These are phyloP conservation scores for Skeletonema costatum DNA, from an alignment of 108 stramenopile species.

Conservation along the genomic window DNA sequence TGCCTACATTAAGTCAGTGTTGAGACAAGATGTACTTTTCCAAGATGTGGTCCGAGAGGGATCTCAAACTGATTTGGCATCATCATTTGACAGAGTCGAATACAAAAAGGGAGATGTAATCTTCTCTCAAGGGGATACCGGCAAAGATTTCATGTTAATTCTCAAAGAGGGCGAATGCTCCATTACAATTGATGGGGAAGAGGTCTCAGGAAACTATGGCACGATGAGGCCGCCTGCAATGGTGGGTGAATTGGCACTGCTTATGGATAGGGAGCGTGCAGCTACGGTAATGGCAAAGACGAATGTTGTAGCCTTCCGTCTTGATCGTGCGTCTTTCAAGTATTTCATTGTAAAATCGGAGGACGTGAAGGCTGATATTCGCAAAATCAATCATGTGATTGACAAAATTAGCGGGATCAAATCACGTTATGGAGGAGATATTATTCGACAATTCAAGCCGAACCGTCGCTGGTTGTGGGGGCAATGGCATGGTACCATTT, in stretches of 20 bases:
- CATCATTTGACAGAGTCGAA: slow-evolving; percentile 25
- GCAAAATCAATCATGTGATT: slow-evolving; percentile 24
- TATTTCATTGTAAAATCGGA: background rate
- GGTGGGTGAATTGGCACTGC: slow-evolving; percentile 35
- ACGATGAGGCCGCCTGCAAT: slow-evolving; percentile 9
- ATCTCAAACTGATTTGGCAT: background rate
- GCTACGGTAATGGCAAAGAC: slow-evolving; percentile 19
- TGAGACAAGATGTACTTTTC: background rate
- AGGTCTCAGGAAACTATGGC: slow-evolving; percentile 30
- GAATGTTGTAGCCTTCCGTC: background rate
- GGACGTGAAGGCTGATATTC: background rate
- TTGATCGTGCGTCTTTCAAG: background rate
- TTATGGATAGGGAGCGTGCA: slow-evolving; percentile 17
- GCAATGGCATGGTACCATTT: slow-evolving; percentile 35
- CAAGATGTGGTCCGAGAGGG: background rate
- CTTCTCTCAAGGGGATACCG: slow-evolving; percentile 27
- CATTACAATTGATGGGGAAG: slow-evolving; percentile 32
- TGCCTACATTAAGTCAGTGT: background rate
- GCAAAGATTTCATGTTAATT: slow-evolving; percentile 26
- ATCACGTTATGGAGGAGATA: slow-evolving; percentile 16
- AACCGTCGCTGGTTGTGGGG: slow-evolving; percentile 43
- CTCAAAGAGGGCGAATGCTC: slow-evolving; percentile 21
- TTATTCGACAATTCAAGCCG: slow-evolving; percentile 37
- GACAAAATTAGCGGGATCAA: slow-evolving; percentile 28
- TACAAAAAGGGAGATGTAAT: slow-evolving; percentile 3